Percentiles rank a stretch among this genome's conserved stretches.
Evolutionary conservation across 371 early-diverging fungal species (phyloP).

Genomic region (Mortierella sp.): DNA sequence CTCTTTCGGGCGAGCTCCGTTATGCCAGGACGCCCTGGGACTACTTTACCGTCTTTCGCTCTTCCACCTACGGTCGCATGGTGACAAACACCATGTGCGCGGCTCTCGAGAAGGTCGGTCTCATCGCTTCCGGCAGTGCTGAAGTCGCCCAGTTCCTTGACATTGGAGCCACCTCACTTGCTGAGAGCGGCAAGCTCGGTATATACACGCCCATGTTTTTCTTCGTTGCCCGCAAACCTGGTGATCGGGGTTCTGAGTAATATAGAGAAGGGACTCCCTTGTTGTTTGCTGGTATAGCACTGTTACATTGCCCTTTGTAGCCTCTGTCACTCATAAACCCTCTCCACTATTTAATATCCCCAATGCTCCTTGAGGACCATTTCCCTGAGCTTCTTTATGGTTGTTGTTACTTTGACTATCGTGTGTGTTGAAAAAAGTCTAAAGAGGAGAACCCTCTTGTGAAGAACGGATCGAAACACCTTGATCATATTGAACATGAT

Average conservation of each 20-base stretch:
- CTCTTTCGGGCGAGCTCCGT: conserved; percentile 77
- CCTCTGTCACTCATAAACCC: not conserved
- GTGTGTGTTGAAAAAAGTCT: no score
- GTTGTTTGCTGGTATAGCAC: not conserved
- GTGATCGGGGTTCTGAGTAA: not conserved
- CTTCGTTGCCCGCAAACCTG: conserved; percentile 91
- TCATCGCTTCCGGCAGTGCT: conserved; percentile 88
- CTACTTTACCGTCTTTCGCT: conserved; percentile 64
- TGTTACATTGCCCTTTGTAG: not conserved
- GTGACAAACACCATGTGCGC: conserved; percentile 52
- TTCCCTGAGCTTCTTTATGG: no score
- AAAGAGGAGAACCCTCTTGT: no score
- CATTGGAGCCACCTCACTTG: conserved; percentile 84
- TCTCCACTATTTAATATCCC: not conserved
- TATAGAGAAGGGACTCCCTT: not conserved
- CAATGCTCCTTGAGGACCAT: no score
- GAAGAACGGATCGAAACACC: no score
- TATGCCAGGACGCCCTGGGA: conserved; percentile 75
- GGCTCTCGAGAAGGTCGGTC: conserved; percentile 81
- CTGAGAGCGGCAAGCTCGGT: conserved; percentile 81
- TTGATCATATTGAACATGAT: no score
- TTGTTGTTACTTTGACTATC: no score
- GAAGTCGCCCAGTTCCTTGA: conserved; percentile 85
- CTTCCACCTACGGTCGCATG: conserved; percentile 60
- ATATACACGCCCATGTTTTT: conserved; percentile 97